These are phyloP conservation scores for Rhynchospora pubera DNA, from an alignment of 176 grass and related monocot species.

Conservation along the genomic window DNA sequence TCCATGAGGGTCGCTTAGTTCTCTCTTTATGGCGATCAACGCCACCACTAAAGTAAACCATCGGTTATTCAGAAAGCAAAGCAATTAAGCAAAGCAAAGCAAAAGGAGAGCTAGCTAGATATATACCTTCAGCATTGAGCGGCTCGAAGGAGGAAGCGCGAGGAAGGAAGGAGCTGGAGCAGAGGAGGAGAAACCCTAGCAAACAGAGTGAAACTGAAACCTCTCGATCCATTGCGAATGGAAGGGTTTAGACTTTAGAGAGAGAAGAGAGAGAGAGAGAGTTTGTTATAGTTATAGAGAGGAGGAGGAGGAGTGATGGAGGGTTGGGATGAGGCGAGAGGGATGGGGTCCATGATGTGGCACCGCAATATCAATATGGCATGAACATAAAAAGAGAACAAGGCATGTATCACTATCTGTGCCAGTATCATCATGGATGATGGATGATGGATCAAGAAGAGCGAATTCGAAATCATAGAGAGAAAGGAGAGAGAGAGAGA, in stretches of 20 bases:
- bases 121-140: constrained; percentile 69
- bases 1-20: constrained; percentile 68
- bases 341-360: constrained; percentile 12
- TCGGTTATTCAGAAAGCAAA: not conserved
- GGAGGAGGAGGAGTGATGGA: not conserved
- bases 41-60: constrained; percentile 64
- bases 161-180: constrained; percentile 7
- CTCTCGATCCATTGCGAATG: not conserved
- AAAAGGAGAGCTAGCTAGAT: too few species aligned
- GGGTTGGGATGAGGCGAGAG: not conserved
- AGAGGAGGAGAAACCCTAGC: constrained; percentile 16
- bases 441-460: constrained; percentile 1
- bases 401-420: not conserved
- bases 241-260: not conserved
- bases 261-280: not conserved
- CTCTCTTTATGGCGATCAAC: constrained; percentile 69
- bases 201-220: not conserved
- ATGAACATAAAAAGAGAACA: not conserved
- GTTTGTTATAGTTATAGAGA: not conserved
- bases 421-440: not conserved
- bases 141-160: constrained; percentile 43
- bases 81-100: too few species aligned
- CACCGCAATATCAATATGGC: not conserved
- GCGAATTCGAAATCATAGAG: constrained; percentile 14
- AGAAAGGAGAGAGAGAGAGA: not conserved